These are phyloP conservation scores for Heliosperma pusillum DNA, from an alignment of 148 eudicot species.

Conservation along the genomic window DNA sequence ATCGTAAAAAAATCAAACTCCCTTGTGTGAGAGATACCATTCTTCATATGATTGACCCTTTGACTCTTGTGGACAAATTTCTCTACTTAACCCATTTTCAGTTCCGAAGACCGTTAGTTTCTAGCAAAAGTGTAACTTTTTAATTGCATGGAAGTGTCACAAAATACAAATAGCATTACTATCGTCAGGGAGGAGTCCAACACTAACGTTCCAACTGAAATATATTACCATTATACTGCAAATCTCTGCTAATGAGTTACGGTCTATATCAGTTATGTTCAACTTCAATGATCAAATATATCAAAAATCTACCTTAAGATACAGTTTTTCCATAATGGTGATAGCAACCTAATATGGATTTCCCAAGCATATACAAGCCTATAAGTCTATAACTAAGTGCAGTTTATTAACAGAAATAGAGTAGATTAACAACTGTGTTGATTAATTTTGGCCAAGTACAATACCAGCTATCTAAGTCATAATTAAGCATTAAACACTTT, in stretches of 20 bases:
- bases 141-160: no score
- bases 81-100: background rate
- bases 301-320: background rate
- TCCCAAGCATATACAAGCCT: background rate
- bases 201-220: background rate
- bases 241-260: background rate
- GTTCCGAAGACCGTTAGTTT: background rate
- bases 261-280: background rate
- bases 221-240: background rate
- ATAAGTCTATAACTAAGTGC: background rate
- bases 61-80: background rate
- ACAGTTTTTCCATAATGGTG: background rate
- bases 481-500: slow-evolving; percentile 14
- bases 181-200: no score
- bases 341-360: background rate
- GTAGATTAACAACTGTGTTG: background rate
- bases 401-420: background rate
- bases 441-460: background rate
- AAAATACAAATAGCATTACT: background rate
- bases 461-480: slow-evolving; percentile 9
- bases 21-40: background rate
- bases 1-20: background rate
- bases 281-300: background rate
- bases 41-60: background rate
- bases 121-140: background rate